Percentiles rank a stretch among this genome's conserved stretches.
These are phyloP conservation scores for Ceratocystiopsis minuta DNA, from an alignment of 2,329 filamentous ascomycete genomes.

Conservation along the genomic window DNA sequence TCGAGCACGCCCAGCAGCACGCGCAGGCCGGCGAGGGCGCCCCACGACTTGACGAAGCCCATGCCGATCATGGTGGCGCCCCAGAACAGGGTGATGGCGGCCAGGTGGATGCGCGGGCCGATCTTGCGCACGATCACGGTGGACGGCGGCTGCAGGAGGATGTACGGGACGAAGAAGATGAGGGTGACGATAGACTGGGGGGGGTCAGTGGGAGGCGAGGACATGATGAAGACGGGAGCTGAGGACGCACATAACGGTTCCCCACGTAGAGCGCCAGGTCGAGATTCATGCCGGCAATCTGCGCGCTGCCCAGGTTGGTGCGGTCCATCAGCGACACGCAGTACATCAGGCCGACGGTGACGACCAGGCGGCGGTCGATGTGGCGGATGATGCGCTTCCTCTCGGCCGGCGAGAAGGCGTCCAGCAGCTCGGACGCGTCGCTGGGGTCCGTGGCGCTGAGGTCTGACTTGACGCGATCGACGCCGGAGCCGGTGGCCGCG, in stretches of 20 bases:
- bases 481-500: too few relatives aligned
- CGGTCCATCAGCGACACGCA: constrained; percentile 35
- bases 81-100: constrained; percentile 38
- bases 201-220: too few relatives aligned
- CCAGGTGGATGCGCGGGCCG: constrained; percentile 42
- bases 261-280: constrained; percentile 24
- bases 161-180: constrained; percentile 51
- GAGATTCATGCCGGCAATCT: constrained; percentile 21
- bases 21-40: constrained; percentile 11
- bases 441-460: too few relatives aligned
- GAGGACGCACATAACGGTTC: constrained; percentile 25
- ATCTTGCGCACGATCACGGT: constrained; percentile 45
- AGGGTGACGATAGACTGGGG: constrained; percentile 27
- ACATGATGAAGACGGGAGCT: too few relatives aligned
- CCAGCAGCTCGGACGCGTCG: too few relatives aligned
- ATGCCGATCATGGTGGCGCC: constrained; percentile 7
- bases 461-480: too few relatives aligned
- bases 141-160: constrained; percentile 41
- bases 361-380: constrained; percentile 11
- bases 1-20: constrained; percentile 35
- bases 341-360: constrained; percentile 33
- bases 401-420: background rate
- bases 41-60: constrained; percentile 7
- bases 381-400: background rate
- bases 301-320: constrained; percentile 31